Conservation (phyloP, 1,139 yeast species). For the Yamadazyma jaroonii region DNA sequence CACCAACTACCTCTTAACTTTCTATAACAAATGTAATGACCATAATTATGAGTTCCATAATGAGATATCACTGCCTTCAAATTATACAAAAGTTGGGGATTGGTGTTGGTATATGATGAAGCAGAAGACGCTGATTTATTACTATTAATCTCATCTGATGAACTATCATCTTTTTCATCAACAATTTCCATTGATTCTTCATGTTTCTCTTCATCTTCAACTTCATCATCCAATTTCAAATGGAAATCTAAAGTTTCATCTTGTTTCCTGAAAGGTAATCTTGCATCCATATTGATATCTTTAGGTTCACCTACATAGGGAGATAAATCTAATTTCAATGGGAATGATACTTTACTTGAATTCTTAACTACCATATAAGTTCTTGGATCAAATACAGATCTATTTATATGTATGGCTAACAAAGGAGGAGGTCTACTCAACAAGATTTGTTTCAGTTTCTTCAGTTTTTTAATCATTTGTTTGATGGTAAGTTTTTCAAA, state of each 20-base stretch:
- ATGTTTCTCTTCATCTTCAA: constrained; percentile 13
- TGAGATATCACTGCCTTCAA: constrained; percentile 86
- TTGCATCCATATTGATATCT: constrained; percentile 77
- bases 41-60: constrained; percentile 92
- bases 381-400: constrained; percentile 87
- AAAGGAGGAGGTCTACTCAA: constrained; percentile 83
- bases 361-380: constrained; percentile 84
- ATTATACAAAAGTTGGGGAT: constrained; percentile 53
- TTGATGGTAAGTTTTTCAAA: constrained; percentile 73
- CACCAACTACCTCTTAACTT: constrained; percentile 85
- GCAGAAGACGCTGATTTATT: constrained; percentile 11
- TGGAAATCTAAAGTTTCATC: constrained; percentile 24
- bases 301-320: constrained; percentile 68
- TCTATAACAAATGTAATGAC: constrained; percentile 89
- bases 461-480: constrained; percentile 71
- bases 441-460: constrained; percentile 78
- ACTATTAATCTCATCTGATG: constrained; percentile 14
- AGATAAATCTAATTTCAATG: constrained; percentile 60
- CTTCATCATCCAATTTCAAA: constrained; percentile 1
- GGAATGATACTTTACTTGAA: constrained; percentile 77
- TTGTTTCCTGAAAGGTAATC: constrained; percentile 67
- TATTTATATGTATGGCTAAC: constrained; percentile 79
- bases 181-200: constrained; percentile 13
- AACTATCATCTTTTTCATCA: constrained; percentile 9
- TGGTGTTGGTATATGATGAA: constrained; percentile 12